A percentile compares a stretch with the other conserved stretches of the same genome.
Conservation (phyloP, 2,329 filamentous ascomycete genomes). For the Penicillium carneum region DNA sequence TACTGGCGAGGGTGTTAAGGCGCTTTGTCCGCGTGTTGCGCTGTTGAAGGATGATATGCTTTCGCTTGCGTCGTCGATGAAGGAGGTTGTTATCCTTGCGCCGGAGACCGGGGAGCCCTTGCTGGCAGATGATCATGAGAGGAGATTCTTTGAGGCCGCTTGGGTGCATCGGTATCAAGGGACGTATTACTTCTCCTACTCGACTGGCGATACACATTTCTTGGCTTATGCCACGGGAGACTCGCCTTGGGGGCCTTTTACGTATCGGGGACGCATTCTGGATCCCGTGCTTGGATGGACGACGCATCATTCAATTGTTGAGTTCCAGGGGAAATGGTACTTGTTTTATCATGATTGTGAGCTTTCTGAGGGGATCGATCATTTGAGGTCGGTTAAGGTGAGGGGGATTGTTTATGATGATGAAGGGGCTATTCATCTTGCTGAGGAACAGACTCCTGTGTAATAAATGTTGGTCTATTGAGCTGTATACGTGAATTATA, state of each 20-base stretch:
- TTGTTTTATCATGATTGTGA: constrained; percentile 79
- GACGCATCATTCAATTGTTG: constrained; percentile 79
- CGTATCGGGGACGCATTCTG: constrained; percentile 72
- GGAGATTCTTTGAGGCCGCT: constrained; percentile 80
- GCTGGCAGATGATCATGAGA: constrained; percentile 71
- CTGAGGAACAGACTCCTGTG: constrained; percentile 8
- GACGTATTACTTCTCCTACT: constrained; percentile 78
- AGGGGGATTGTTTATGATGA: constrained; percentile 76
- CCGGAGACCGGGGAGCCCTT: constrained; percentile 65
- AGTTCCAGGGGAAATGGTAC: constrained; percentile 75
- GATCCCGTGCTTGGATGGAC: constrained; percentile 83
- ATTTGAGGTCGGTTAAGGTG: constrained; percentile 76
- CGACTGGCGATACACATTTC: constrained; percentile 78
- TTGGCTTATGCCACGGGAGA: constrained; percentile 72
- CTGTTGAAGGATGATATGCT: constrained; percentile 71
- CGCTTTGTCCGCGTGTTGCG: constrained; percentile 72
- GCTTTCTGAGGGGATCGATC: constrained; percentile 71
- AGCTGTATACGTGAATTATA: neutral
- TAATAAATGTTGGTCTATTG: neutral
- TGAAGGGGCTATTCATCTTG: constrained; percentile 65
- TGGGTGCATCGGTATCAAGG: constrained; percentile 78
- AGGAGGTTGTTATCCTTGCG: constrained; percentile 70
- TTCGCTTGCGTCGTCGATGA: constrained; percentile 62
- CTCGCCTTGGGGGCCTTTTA: constrained; percentile 74
- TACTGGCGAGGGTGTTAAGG: constrained; percentile 60